phyloP scores from a whole-genome alignment of 805 yeast genomes.

The Wickerhamiella domercqiae region DNA sequence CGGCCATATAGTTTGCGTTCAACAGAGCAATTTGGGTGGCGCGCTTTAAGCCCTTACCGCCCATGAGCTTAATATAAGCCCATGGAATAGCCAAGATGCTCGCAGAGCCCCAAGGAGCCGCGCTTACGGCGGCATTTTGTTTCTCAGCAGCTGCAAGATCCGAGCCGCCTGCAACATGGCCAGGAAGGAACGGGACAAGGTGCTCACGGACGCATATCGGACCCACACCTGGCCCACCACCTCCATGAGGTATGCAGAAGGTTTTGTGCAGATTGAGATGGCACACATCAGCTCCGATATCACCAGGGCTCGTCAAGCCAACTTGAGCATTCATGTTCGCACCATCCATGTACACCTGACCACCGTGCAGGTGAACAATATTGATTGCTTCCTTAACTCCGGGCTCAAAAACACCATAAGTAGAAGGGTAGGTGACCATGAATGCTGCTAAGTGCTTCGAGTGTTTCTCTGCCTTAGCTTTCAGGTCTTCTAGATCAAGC shows the following conservation, averaged over 20 bases:
- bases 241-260: conserved; percentile 96
- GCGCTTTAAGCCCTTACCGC: conserved; percentile 66
- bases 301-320: conserved; percentile 94
- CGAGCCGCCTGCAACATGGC: conserved; percentile 37
- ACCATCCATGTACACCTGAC: conserved; percentile 94
- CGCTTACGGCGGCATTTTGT: conserved; percentile 43
- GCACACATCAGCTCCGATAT: conserved; percentile 95
- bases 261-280: conserved; percentile 95
- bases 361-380: conserved; percentile 74
- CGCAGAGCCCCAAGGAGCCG: conserved; percentile 96
- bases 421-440: conserved; percentile 96
- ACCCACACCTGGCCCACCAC: conserved; percentile 99
- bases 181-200: conserved; percentile 67
- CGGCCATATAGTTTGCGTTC: conserved; percentile 93
- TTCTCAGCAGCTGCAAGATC: conserved; percentile 36
- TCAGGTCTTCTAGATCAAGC: conserved; percentile 63
- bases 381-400: conserved; percentile 73
- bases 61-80: conserved; percentile 89
- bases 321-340: conserved; percentile 99
- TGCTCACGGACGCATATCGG: conserved; percentile 88
- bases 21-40: conserved; percentile 84
- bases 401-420: conserved; percentile 93
- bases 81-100: conserved; percentile 85
- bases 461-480: conserved; percentile 55
- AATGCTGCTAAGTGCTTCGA: conserved; percentile 64